Percentiles rank a stretch among this genome's conserved stretches.
phyloP scores from a whole-genome alignment of 2,329 filamentous ascomycete genomes.

The Botrytis byssoidea region DNA sequence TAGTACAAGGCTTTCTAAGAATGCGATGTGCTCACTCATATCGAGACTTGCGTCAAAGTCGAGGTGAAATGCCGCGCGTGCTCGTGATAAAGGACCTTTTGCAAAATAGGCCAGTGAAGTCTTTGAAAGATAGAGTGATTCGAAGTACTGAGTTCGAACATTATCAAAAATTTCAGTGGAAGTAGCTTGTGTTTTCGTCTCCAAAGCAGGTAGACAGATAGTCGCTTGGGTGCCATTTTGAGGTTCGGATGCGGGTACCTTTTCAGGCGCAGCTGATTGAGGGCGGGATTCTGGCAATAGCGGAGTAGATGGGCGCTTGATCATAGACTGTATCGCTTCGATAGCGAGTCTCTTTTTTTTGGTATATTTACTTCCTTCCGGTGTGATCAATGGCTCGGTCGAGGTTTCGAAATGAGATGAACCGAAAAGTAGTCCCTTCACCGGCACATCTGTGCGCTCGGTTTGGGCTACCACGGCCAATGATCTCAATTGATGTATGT shows the following conservation, averaged over 20 bases:
- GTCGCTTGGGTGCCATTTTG: constrained; percentile 18
- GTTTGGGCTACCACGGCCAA: constrained; percentile 50
- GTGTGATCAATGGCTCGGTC: constrained; percentile 19
- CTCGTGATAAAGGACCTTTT: constrained; percentile 75
- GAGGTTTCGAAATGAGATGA: neutral
- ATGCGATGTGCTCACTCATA: constrained; percentile 63
- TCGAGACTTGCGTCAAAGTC: constrained; percentile 59
- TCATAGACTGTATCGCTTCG: constrained; percentile 60
- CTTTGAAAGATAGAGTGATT: constrained; percentile 62
- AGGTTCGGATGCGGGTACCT: constrained; percentile 12
- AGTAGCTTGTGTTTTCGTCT: constrained; percentile 35
- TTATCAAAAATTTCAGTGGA: constrained; percentile 56
- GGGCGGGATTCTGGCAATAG: constrained; percentile 26
- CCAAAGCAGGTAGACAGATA: neutral
- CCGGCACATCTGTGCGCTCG: constrained; percentile 36
- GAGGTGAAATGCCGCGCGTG: constrained; percentile 67
- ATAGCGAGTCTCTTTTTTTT: constrained; percentile 60
- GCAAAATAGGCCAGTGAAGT: constrained; percentile 80
- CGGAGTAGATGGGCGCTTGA: constrained; percentile 46
- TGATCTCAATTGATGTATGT: constrained; percentile 52
- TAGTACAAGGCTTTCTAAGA: constrained; percentile 67
- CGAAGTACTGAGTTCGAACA: constrained; percentile 57
- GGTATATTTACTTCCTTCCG: constrained; percentile 33
- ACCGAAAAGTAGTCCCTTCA: constrained; percentile 8
- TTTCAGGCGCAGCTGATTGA: constrained; percentile 15